phyloP scores from a whole-genome alignment of 768 basidiomycete genomes.

The Termitomyces sp. region DNA sequence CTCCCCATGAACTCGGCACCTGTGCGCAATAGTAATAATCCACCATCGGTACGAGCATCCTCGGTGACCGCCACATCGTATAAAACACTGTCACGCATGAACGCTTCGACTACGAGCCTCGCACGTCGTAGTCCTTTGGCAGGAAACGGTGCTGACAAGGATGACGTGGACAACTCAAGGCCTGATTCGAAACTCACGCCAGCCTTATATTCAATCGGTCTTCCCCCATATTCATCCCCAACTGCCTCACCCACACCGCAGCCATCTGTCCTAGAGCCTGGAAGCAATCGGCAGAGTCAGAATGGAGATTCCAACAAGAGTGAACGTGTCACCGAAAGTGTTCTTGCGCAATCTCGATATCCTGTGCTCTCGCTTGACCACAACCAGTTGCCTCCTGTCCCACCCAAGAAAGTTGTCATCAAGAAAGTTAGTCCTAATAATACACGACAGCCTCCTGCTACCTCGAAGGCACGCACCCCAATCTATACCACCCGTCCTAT shows the following conservation, averaged over 20 bases:
- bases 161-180: conserved; percentile 33
- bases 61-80: conserved; percentile 36
- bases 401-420: conserved; percentile 10
- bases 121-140: conserved; percentile 4
- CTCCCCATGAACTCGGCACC: conserved; percentile 14
- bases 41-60: conserved; percentile 19
- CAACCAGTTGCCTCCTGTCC: conserved; percentile 6
- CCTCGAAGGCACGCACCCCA: not conserved
- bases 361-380: conserved; percentile 14
- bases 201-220: conserved; percentile 21
- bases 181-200: conserved; percentile 79
- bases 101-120: conserved; percentile 24
- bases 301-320: conserved; percentile 10
- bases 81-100: conserved; percentile 40
- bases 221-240: conserved; percentile 14
- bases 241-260: conserved; percentile 16
- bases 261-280: conserved; percentile 24
- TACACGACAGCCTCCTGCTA: conserved; percentile 1
- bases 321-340: conserved; percentile 3
- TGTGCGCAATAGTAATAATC: conserved; percentile 15
- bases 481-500: conserved; percentile 19
- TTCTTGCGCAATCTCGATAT: not conserved
- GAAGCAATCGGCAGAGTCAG: conserved; percentile 10
- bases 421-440: conserved; percentile 11
- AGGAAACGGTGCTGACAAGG: conserved; percentile 17